These are phyloP conservation scores for Pseudoscleropodium purum DNA, from an alignment of 225 moss, liverwort and hornwort species.

Conservation along the genomic window DNA sequence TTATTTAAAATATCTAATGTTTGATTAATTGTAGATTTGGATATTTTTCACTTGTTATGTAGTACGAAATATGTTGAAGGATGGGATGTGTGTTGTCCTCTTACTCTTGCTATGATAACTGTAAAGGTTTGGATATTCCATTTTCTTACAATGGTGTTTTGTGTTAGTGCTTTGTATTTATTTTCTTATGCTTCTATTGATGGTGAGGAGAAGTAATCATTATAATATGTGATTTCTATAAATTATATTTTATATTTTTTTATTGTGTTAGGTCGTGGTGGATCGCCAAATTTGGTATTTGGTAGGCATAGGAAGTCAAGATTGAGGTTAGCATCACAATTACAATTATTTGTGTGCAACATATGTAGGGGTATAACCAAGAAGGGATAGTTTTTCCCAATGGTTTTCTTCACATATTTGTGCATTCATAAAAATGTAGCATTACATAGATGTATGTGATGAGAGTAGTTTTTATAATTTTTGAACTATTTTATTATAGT, in stretches of 20 bases:
- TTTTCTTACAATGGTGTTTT: not conserved
- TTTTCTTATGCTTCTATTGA: not conserved
- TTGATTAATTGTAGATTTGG: not conserved
- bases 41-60: not conserved
- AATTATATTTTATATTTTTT: too few relatives aligned
- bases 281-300: too few relatives aligned
- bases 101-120: not conserved
- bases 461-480: too few relatives aligned
- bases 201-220: not conserved
- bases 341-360: too few relatives aligned
- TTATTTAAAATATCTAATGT: not conserved
- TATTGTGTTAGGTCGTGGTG: too few relatives aligned
- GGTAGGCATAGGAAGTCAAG: too few relatives aligned
- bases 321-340: too few relatives aligned
- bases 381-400: accelerated
- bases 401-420: too few relatives aligned
- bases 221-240: not conserved
- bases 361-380: too few relatives aligned
- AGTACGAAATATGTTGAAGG: not conserved
- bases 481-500: too few relatives aligned
- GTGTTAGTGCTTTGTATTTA: not conserved
- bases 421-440: too few relatives aligned
- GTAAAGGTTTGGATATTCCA: not conserved
- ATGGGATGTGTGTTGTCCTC: not conserved
- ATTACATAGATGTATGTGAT: too few relatives aligned